phyloP scores from a whole-genome alignment of 2,329 filamentous ascomycete genomes.

The Aspergillus spinulosporus region DNA sequence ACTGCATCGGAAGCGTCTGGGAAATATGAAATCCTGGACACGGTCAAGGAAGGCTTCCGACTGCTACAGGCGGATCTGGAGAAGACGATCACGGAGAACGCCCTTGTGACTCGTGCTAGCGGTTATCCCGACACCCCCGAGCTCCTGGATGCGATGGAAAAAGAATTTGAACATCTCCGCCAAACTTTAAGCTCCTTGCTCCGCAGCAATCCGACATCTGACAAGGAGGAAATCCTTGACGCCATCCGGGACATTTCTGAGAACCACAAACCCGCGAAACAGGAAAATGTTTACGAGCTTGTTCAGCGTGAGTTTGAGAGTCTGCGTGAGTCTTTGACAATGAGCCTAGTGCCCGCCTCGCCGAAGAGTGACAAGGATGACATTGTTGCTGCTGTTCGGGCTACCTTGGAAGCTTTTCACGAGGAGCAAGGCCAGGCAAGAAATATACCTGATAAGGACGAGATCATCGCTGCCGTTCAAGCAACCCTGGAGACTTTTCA shows the following conservation, averaged over 20 bases:
- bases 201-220: conserved; percentile 55
- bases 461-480: conserved; percentile 54
- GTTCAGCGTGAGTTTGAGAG: conserved; percentile 63
- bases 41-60: conserved; percentile 63
- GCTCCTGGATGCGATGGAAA: conserved; percentile 72
- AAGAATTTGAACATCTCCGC: conserved; percentile 78
- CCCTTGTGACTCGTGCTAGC: conserved; percentile 32
- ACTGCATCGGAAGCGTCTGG: conserved; percentile 66
- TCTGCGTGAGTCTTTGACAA: conserved; percentile 53
- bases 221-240: conserved; percentile 64
- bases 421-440: conserved; percentile 30
- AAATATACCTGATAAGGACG: not conserved
- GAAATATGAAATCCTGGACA: conserved; percentile 77
- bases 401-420: conserved; percentile 32
- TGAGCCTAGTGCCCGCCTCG: conserved; percentile 37
- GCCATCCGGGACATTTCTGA: conserved; percentile 54
- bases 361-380: conserved; percentile 45
- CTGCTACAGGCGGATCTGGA: conserved; percentile 61
- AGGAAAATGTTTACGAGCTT: conserved; percentile 39
- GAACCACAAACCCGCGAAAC: conserved; percentile 30
- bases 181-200: conserved; percentile 72
- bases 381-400: not conserved
- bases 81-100: conserved; percentile 50
- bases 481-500: conserved; percentile 3
- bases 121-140: conserved; percentile 61